phyloP scores from a whole-genome alignment of 116 monocot species.

The Posidonia oceanica region DNA sequence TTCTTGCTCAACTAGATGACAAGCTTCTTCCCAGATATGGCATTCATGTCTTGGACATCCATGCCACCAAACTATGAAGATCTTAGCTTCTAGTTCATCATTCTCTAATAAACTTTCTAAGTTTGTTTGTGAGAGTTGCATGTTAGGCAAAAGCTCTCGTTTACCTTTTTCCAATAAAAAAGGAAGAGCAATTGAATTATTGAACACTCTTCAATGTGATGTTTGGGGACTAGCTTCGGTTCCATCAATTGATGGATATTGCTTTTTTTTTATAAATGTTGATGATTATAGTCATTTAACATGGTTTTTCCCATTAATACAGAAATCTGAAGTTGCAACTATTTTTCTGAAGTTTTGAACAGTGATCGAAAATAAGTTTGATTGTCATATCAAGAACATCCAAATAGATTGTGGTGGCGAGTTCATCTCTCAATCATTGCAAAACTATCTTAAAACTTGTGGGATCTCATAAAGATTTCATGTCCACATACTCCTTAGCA shows the following conservation, averaged over 20 bases:
- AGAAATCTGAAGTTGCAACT: constrained; percentile 1
- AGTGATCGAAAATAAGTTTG: not conserved
- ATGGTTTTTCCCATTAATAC: constrained; percentile 9
- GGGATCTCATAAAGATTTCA: too few species aligned
- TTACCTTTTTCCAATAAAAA: not conserved
- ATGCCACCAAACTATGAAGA: not conserved
- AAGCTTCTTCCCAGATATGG: not conserved
- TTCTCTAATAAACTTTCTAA: not conserved
- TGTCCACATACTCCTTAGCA: too few species aligned
- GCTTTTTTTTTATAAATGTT: not conserved
- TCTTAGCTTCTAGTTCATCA: not conserved
- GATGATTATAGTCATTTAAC: constrained; percentile 4
- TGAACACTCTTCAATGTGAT: constrained; percentile 5
- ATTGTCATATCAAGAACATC: not conserved
- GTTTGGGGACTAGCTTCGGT: constrained; percentile 3
- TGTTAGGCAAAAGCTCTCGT: not conserved
- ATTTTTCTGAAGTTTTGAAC: not conserved
- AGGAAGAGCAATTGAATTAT: not conserved
- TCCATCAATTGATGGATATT: not conserved
- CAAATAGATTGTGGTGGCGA: constrained; percentile 7
- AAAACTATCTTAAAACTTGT: too few species aligned
- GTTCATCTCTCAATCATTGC: not conserved
- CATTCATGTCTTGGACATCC: constrained; percentile 1
- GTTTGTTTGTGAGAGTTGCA: not conserved
- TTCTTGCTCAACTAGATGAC: not conserved